These are phyloP conservation scores for Pichia sp. DNA, from an alignment of 1,139 yeast species.

Conservation along the genomic window DNA sequence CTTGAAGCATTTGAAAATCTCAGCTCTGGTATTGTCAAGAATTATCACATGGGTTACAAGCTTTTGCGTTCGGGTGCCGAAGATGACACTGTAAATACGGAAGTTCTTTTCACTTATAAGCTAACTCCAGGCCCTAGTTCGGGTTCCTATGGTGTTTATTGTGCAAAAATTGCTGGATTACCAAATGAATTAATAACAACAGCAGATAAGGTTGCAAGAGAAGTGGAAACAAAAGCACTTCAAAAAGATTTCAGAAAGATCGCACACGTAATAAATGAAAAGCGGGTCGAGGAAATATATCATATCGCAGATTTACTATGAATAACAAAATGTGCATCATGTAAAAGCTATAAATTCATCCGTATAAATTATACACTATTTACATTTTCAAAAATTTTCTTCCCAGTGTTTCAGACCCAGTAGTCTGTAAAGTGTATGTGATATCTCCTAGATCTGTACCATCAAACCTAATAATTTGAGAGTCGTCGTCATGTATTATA, in stretches of 20 bases:
- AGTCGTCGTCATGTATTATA: constrained; percentile 60
- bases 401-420: constrained; percentile 21
- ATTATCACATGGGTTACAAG: constrained; percentile 74
- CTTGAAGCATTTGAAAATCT: constrained; percentile 50
- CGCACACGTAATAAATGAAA: constrained; percentile 1
- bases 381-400: constrained; percentile 29
- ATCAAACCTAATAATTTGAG: constrained; percentile 44
- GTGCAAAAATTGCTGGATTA: constrained; percentile 67
- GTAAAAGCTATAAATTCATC: constrained; percentile 18
- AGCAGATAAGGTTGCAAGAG: constrained; percentile 48
- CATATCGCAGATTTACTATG: constrained; percentile 8
- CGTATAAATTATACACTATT: background rate
- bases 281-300: constrained; percentile 18
- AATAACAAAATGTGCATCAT: background rate
- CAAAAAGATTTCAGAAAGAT: constrained; percentile 14
- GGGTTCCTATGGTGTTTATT: constrained; percentile 74
- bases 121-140: constrained; percentile 56
- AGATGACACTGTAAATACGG: constrained; percentile 14
- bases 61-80: constrained; percentile 33
- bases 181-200: constrained; percentile 45
- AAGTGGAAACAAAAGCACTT: constrained; percentile 33
- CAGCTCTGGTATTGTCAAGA: constrained; percentile 43
- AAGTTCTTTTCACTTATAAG: constrained; percentile 57
- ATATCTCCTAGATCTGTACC: constrained; percentile 60
- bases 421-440: constrained; percentile 46